These are phyloP conservation scores for Acanthamoeba comandoni DNA, from an alignment of 208 protist genomes.

Conservation along the genomic window DNA sequence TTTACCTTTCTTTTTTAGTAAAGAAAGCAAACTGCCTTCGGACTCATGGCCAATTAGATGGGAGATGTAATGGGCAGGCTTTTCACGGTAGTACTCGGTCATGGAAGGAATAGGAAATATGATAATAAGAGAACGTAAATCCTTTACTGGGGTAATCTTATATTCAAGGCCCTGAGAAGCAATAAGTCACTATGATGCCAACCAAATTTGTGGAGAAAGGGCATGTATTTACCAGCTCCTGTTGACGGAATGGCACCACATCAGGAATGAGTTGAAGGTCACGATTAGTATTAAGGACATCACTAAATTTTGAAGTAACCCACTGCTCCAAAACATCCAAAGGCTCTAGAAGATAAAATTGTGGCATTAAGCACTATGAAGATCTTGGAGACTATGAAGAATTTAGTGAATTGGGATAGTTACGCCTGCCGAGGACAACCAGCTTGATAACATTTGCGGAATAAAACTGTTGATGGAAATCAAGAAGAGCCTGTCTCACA, in stretches of 20 bases:
- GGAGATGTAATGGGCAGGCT: slow-evolving; percentile 89
- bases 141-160: slow-evolving; percentile 87
- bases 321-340: slow-evolving; percentile 59
- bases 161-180: slow-evolving; percentile 54
- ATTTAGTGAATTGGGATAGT: too few species aligned
- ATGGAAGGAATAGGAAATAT: slow-evolving; percentile 87
- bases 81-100: slow-evolving; percentile 83
- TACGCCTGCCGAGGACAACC: slow-evolving; percentile 85
- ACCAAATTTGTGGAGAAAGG: background rate
- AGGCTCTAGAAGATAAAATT: too few species aligned
- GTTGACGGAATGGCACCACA: slow-evolving; percentile 7
- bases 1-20: slow-evolving; percentile 89
- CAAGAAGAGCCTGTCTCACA: slow-evolving; percentile 87
- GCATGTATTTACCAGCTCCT: slow-evolving; percentile 52
- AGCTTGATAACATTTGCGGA: slow-evolving; percentile 87
- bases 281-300: slow-evolving; percentile 3
- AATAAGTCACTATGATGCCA: background rate
- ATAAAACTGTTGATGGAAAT: slow-evolving; percentile 90
- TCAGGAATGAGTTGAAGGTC: background rate
- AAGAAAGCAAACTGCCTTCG: slow-evolving; percentile 90
- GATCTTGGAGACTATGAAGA: background rate
- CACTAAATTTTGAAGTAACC: background rate
- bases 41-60: slow-evolving; percentile 95
- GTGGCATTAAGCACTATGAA: background rate
- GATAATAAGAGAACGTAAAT: slow-evolving; percentile 85